Percentiles rank a stretch among this genome's conserved stretches.
These are phyloP conservation scores for Triticum monococcum DNA, from an alignment of 176 grass and related monocot genomes.

Conservation along the genomic window DNA sequence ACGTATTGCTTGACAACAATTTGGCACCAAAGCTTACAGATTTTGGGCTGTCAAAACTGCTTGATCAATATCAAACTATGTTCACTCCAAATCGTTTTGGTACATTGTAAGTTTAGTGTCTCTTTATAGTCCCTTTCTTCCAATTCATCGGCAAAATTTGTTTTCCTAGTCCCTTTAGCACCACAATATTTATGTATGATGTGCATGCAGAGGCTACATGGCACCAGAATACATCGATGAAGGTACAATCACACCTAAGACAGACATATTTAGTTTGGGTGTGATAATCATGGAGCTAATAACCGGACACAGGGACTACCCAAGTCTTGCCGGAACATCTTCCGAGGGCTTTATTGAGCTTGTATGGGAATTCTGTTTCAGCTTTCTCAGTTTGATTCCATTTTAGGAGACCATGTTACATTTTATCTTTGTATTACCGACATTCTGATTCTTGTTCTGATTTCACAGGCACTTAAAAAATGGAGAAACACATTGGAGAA, in stretches of 20 bases:
- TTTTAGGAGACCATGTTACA: not conserved
- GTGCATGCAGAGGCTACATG: conserved; percentile 28
- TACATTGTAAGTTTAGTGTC: conserved; percentile 9
- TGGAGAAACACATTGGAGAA: not conserved
- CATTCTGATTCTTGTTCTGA: not conserved
- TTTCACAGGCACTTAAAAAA: not conserved
- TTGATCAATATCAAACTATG: not conserved
- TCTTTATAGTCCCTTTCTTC: not conserved
- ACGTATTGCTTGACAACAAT: not conserved
- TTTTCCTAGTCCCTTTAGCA: not conserved
- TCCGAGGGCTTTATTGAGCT: not conserved
- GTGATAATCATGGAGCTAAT: conserved; percentile 64
- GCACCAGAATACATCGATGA: conserved; percentile 2
- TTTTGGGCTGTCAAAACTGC: conserved; percentile 21
- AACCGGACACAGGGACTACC: not conserved
- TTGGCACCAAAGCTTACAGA: conserved; percentile 24
- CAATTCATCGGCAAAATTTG: not conserved
- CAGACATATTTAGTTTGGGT: conserved; percentile 47
- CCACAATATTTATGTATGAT: not conserved
- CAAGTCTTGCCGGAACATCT: not conserved
- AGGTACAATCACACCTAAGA: conserved; percentile 2
- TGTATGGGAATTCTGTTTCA: not conserved
- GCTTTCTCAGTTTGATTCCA: not conserved
- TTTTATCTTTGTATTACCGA: not conserved
- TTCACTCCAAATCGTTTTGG: not conserved